Conservation (phyloP, 148 eudicot species). For the Hydrangea macrophylla region DNA sequence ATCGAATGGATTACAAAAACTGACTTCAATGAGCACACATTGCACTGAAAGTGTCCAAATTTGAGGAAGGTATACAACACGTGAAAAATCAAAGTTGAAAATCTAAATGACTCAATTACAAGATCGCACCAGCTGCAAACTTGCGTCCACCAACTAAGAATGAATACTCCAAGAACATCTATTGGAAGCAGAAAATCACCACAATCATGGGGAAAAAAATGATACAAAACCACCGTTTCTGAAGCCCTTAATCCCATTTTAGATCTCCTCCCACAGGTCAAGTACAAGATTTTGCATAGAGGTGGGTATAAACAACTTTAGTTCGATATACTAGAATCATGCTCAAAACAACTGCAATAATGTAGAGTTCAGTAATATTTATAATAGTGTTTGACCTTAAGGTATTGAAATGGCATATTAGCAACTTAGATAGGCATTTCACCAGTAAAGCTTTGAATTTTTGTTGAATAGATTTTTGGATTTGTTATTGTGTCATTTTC, state of each 20-base stretch:
- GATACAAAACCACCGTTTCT: not conserved
- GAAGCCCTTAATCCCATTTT: not conserved
- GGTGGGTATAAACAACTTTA: constrained; percentile 62
- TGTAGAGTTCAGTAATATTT: too few species aligned
- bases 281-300: constrained; percentile 63
- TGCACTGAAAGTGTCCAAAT: not conserved
- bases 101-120: not conserved
- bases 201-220: not conserved
- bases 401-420: too few species aligned
- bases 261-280: constrained; percentile 8
- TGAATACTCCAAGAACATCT: not conserved
- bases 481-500: too few species aligned
- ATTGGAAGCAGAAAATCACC: not conserved
- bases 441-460: too few species aligned
- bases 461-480: too few species aligned
- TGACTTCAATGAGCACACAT: not conserved
- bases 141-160: not conserved
- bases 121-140: not conserved
- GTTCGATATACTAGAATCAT: constrained; percentile 77
- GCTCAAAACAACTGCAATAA: constrained; percentile 60
- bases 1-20: too few species aligned
- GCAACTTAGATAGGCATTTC: too few species aligned
- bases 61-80: not conserved
- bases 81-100: not conserved
- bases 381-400: too few species aligned